These are phyloP conservation scores for Condylostoma magnum DNA, from an alignment of 169 alveolate genomes.

Conservation along the genomic window DNA sequence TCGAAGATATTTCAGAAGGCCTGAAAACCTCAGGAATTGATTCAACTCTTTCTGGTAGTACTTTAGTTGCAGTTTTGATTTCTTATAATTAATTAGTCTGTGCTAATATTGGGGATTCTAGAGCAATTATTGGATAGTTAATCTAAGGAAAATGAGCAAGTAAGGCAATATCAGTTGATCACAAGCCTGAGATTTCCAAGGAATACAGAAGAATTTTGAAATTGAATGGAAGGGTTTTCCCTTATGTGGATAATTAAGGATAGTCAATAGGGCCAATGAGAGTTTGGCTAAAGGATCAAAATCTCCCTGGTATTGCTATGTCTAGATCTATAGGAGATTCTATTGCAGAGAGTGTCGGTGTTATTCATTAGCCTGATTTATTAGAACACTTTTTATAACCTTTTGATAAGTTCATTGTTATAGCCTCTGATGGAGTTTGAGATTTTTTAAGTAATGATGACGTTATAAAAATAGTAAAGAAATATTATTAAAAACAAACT, in stretches of 20 bases:
- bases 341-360: slow-evolving; percentile 83
- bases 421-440: slow-evolving; percentile 74
- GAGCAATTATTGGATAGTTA: slow-evolving; percentile 63
- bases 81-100: background rate
- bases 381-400: background rate
- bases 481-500: background rate
- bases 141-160: background rate
- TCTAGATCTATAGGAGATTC: slow-evolving; percentile 89
- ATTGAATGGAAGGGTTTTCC: slow-evolving; percentile 13
- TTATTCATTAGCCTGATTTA: slow-evolving; percentile 83
- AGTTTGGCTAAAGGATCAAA: slow-evolving; percentile 63
- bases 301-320: slow-evolving; percentile 89
- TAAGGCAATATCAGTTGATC: slow-evolving; percentile 50
- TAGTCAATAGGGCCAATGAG: slow-evolving; percentile 64
- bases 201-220: slow-evolving; percentile 54
- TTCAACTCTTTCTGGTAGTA: background rate
- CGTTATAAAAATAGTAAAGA: slow-evolving; percentile 43
- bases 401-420: slow-evolving; percentile 35
- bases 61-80: slow-evolving; percentile 10
- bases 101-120: slow-evolving; percentile 73
- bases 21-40: background rate
- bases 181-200: slow-evolving; percentile 61
- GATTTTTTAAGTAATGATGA: slow-evolving; percentile 60
- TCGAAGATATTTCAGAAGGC: background rate
- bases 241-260: slow-evolving; percentile 28